Evolutionary conservation across 345 rosid species (phyloP).

Genomic region (Arabis alpina): DNA sequence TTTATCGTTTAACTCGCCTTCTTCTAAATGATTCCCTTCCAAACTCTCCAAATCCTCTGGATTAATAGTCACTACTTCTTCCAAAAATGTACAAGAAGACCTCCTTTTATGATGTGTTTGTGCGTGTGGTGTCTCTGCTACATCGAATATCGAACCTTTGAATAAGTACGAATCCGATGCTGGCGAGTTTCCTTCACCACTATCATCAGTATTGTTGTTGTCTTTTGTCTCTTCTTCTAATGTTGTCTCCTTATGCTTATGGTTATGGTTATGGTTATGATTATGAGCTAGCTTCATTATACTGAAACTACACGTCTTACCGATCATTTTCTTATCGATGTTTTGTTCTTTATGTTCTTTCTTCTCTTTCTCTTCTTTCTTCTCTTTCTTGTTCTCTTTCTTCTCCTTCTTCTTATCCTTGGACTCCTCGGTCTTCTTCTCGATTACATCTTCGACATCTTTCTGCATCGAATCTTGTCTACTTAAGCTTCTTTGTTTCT

Average conservation of each 20-base stretch:
- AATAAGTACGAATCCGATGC: constrained; percentile 50
- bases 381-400: constrained; percentile 34
- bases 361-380: constrained; percentile 36
- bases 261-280: constrained; percentile 24
- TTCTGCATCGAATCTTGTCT: constrained; percentile 37
- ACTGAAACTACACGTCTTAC: constrained; percentile 55
- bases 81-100: constrained; percentile 46
- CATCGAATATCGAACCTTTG: constrained; percentile 78
- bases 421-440: constrained; percentile 29
- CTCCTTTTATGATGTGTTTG: constrained; percentile 49
- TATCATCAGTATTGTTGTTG: constrained; percentile 22
- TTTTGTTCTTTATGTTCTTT: too few species aligned
- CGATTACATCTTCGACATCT: constrained; percentile 34
- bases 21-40: constrained; percentile 57
- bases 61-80: constrained; percentile 48
- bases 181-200: constrained; percentile 37
- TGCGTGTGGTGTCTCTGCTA: constrained; percentile 54
- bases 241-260: constrained; percentile 42
- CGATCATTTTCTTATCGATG: constrained; percentile 42
- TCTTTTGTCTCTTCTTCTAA: constrained; percentile 43
- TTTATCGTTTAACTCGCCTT: constrained; percentile 50
- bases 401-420: constrained; percentile 32
- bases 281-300: constrained; percentile 54
- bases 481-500: constrained; percentile 40
- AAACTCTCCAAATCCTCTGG: constrained; percentile 58